A percentile compares a stretch with the other conserved stretches of the same genome.
phyloP scores from a whole-genome alignment of 441 rosid genomes.

The Erysimum cheiri region DNA sequence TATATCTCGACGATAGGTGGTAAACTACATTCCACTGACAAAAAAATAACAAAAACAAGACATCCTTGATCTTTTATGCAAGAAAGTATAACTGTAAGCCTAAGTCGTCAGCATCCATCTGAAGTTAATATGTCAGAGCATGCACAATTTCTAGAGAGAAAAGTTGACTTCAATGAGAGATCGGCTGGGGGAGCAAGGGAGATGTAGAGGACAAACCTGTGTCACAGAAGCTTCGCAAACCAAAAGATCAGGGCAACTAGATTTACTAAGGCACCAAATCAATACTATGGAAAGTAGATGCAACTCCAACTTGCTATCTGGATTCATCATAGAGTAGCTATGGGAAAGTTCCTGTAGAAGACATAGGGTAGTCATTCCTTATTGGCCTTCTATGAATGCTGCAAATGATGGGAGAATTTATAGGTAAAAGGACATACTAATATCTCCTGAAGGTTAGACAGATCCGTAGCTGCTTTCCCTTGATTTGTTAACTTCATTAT shows the following conservation, averaged over 20 bases:
- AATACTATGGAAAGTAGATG: conserved; percentile 73
- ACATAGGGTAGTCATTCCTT: not conserved
- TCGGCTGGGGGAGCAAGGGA: conserved; percentile 26
- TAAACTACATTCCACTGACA: not conserved
- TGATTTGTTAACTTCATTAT: conserved; percentile 59
- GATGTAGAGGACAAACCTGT: conserved; percentile 55
- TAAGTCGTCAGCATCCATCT: not conserved
- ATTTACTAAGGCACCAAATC: conserved; percentile 64
- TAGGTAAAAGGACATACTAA: conserved; percentile 50
- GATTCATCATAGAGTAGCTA: conserved; percentile 57
- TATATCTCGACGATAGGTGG: not conserved
- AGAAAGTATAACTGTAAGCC: not conserved
- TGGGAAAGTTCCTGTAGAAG: conserved; percentile 67
- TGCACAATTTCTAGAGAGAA: conserved; percentile 11
- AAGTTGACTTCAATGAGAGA: conserved; percentile 10
- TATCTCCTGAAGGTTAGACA: conserved; percentile 44
- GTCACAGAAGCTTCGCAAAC: conserved; percentile 60
- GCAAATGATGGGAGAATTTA: conserved; percentile 3
- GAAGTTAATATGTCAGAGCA: not conserved
- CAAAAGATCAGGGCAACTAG: conserved; percentile 55
- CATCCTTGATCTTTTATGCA: not conserved
- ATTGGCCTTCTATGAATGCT: no score
- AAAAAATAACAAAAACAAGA: conserved; percentile 6
- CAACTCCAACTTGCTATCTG: conserved; percentile 77
- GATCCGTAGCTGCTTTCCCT: conserved; percentile 44